Conservation (phyloP, 768 basidiomycete genomes). For the Chalciporus piperatus region DNA sequence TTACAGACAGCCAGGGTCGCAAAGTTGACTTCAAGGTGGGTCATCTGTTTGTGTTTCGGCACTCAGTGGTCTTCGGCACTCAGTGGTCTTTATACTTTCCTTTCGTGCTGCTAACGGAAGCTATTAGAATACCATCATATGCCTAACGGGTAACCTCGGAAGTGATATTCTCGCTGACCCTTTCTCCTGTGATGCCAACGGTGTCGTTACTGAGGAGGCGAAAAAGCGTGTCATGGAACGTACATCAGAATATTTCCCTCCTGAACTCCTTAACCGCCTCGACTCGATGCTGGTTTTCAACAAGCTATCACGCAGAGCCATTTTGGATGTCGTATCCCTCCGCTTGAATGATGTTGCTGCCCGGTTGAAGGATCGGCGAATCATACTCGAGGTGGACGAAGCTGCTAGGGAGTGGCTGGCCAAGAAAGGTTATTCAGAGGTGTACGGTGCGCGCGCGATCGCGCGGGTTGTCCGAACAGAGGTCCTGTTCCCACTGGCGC, state of each 20-base stretch:
- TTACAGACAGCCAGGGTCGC: slow-evolving; percentile 90
- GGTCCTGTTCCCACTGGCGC: slow-evolving; percentile 80
- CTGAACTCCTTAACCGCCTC: slow-evolving; percentile 86
- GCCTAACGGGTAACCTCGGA: slow-evolving; percentile 85
- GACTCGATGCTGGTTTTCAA: slow-evolving; percentile 90
- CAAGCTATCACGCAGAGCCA: slow-evolving; percentile 72
- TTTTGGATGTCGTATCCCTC: slow-evolving; percentile 75
- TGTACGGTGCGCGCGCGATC: slow-evolving; percentile 86
- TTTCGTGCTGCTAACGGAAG: background rate
- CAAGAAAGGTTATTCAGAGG: slow-evolving; percentile 73
- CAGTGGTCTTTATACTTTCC: background rate
- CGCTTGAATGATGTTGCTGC: slow-evolving; percentile 72
- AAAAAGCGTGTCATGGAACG: slow-evolving; percentile 67
- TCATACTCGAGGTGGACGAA: slow-evolving; percentile 67
- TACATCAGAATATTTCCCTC: slow-evolving; percentile 80
- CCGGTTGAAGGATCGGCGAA: slow-evolving; percentile 61
- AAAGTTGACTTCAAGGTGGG: slow-evolving; percentile 85
- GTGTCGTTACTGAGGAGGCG: slow-evolving; percentile 60
- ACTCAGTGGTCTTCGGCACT: background rate
- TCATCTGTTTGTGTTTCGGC: background rate
- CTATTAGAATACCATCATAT: slow-evolving; percentile 84
- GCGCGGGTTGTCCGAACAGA: slow-evolving; percentile 81
- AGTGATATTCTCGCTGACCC: slow-evolving; percentile 72
- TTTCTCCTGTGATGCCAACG: slow-evolving; percentile 59
- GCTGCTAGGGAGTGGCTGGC: slow-evolving; percentile 68